Conservation (phyloP, 768 basidiomycete genomes). For the Pleurotus platypus region DNA sequence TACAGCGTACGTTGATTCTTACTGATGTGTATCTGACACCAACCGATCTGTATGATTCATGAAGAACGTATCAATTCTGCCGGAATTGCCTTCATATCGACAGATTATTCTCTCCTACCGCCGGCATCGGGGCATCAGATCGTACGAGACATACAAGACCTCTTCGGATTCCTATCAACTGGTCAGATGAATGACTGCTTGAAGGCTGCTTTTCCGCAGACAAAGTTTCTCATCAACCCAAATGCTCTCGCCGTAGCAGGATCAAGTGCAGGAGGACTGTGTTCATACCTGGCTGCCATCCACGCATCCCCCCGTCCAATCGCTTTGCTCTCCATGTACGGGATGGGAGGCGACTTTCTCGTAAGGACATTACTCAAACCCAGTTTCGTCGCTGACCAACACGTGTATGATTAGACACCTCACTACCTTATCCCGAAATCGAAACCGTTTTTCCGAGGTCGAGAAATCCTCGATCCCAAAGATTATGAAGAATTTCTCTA, state of each 20-base stretch:
- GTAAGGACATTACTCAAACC: conserved; percentile 20
- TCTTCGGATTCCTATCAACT: conserved; percentile 43
- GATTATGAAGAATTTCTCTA: conserved; percentile 45
- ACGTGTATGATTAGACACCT: conserved; percentile 31
- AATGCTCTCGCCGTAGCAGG: conserved; percentile 50
- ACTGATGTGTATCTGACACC: conserved; percentile 9
- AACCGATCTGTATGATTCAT: neutral
- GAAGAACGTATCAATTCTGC: conserved; percentile 41
- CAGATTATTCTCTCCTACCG: conserved; percentile 60
- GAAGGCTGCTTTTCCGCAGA: conserved; percentile 7
- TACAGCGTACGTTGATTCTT: conserved; percentile 38
- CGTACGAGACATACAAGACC: conserved; percentile 52
- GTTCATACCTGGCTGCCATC: conserved; percentile 57
- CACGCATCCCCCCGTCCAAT: conserved; percentile 48
- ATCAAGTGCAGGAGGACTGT: conserved; percentile 59
- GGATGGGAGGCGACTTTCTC: conserved; percentile 59
- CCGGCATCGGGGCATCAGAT: conserved; percentile 55
- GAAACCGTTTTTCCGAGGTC: conserved; percentile 47
- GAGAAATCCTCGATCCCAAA: conserved; percentile 49
- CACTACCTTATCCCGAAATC: conserved; percentile 49
- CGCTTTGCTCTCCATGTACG: conserved; percentile 57
- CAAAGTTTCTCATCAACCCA: conserved; percentile 34
- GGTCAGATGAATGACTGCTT: conserved; percentile 16
- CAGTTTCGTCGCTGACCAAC: neutral
- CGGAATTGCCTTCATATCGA: conserved; percentile 59